Evolutionary conservation across 129 eudicot species (phyloP), one percentile per base, ranked within the genome.

Genomic region (Helianthus tuberosus): DNA sequence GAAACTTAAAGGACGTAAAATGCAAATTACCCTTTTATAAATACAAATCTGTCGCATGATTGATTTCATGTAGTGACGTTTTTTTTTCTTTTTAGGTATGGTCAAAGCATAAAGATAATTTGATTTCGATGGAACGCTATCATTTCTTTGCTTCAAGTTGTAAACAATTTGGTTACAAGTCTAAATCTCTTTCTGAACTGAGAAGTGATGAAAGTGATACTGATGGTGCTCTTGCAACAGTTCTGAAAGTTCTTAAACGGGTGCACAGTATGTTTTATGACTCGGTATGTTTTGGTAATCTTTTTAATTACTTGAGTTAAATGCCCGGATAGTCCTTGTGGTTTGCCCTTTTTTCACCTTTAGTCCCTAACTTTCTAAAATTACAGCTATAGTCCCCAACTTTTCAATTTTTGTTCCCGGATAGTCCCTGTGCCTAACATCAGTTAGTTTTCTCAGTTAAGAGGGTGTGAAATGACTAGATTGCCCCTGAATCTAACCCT

Each of bases 61-160:
- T 13, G 57, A 15, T 35, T 29, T 74, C 6, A 1, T 36, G 35
- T 20, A 17, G 0, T 52, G 51, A 65, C 12, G 3, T 7, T 14
- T 75, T 36, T 57, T 48, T 75, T 65, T 38, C 35, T 20, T 20
- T 36, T 46, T 55, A 89, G 96, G 98, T 93, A 43, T 93, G 98
- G 98, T 66, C 46, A 59, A 81, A 83, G 85, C 91, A 90, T 63
- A 90, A 77, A 79, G 97, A 90, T 23, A 93, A 88, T 78, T 69
- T 93, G 65, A 88, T 93, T 72, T 61, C 87, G 64, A 93, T 90
- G 98, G 96, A 93, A 67, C 90, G 97, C 83, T 93, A 93, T 83
- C 93, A 88, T 73, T 93, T 84, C 75, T 93, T 93, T 74, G 89
- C 89, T 23, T 88, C 96, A 13, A 90, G 98, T 72, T 86, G 89